Evolutionary conservation across 192 early-diverging fungal genomes (phyloP).

Genomic region (Backusella westeae): DNA sequence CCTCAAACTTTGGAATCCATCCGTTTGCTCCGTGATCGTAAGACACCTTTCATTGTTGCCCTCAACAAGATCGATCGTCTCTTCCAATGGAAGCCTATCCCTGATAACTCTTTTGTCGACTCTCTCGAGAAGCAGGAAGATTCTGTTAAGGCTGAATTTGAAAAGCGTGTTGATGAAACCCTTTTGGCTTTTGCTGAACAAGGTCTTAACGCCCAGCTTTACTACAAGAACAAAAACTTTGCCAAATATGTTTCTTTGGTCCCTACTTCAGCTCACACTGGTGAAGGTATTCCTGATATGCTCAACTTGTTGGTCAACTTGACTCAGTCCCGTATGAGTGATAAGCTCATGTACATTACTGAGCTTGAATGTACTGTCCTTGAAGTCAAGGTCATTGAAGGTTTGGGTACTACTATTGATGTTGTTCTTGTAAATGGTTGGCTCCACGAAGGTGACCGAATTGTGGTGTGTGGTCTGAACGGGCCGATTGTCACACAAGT

Average conservation of each 20-base stretch:
- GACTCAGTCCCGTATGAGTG: conserved; percentile 94
- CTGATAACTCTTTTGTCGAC: conserved; percentile 78
- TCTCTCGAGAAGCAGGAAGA: conserved; percentile 74
- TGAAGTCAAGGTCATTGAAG: conserved; percentile 99
- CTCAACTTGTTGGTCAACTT: conserved; percentile 87
- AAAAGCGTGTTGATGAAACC: conserved; percentile 71
- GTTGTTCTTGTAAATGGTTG: conserved; percentile 95
- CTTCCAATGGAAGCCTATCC: conserved; percentile 86
- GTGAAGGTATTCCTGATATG: conserved; percentile 98
- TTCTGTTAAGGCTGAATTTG: conserved; percentile 81
- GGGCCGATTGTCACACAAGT: conserved; percentile 94
- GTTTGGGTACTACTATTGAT: conserved; percentile 97
- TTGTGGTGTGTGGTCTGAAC: conserved; percentile 92
- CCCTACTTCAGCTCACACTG: conserved; percentile 96
- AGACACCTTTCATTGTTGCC: conserved; percentile 98
- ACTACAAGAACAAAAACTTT: conserved; percentile 96
- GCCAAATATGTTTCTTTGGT: conserved; percentile 94
- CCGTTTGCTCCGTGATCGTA: conserved; percentile 83
- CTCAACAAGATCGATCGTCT: conserved; percentile 99
- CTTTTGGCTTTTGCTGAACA: conserved; percentile 94
- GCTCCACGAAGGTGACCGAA: conserved; percentile 92
- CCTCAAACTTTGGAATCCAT: conserved; percentile 98
- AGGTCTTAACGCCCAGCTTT: conserved; percentile 88
- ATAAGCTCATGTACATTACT: conserved; percentile 93
- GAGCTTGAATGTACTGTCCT: conserved; percentile 97